Evolutionary conservation across 78 protist species (phyloP).

Genomic region (Dictyostelium discoideum): dicty_2.7 NC_007088.5:7167501-7168000

Average conservation of each 20-base stretch:
- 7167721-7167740: slow-evolving; percentile 58
- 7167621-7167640: slow-evolving; percentile 47
- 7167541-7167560: slow-evolving; percentile 67
- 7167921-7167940: slow-evolving; percentile 17
- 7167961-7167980: slow-evolving; percentile 3
- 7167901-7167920: slow-evolving; percentile 20
- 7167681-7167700: slow-evolving; percentile 23
- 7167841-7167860: slow-evolving; percentile 9
- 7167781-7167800: slow-evolving; percentile 60
- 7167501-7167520: too few species aligned
- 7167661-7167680: slow-evolving; percentile 33
- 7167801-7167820: slow-evolving; percentile 60
- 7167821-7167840: slow-evolving; percentile 42
- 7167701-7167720: slow-evolving; percentile 50
- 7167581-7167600: slow-evolving; percentile 46
- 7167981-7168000: too few species aligned
- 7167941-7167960: slow-evolving; percentile 13
- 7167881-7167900: slow-evolving; percentile 12
- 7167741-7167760: slow-evolving; percentile 59
- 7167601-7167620: slow-evolving; percentile 56
- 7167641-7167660: slow-evolving; percentile 5
- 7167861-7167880: neutral
- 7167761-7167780: slow-evolving; percentile 56
- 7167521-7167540: neutral
- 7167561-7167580: slow-evolving; percentile 63